Conservation (phyloP, 2,329 filamentous ascomycete genomes). For the Fusarium tanahbumbuense region DNA sequence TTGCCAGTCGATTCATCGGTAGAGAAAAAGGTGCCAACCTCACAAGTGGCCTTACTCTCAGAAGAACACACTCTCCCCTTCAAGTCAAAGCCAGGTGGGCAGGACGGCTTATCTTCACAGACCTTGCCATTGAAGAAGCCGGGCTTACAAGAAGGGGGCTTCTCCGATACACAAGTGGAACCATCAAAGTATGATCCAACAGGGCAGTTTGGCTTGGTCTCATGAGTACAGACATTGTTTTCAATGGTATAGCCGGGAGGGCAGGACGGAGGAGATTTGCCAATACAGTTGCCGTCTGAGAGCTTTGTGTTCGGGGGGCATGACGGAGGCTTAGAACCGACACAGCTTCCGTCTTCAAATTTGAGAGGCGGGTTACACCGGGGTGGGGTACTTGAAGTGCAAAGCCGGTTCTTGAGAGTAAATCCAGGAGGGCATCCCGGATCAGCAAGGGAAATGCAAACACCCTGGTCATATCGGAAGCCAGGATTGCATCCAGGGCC, state of each 20-base stretch:
- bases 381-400: constrained; percentile 11
- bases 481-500: background rate
- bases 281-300: constrained; percentile 3
- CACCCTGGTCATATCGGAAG: constrained; percentile 5
- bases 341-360: constrained; percentile 14
- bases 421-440: constrained; percentile 20
- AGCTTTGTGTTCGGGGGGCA: constrained; percentile 6
- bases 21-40: background rate
- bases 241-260: background rate
- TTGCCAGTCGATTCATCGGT: background rate
- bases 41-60: background rate
- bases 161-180: constrained; percentile 4
- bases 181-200: constrained; percentile 12
- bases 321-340: background rate
- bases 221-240: constrained; percentile 5
- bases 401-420: constrained; percentile 16
- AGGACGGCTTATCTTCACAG: constrained; percentile 21
- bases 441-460: background rate
- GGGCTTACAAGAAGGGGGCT: constrained; percentile 9
- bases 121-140: constrained; percentile 27
- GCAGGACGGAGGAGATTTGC: background rate
- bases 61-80: constrained; percentile 5
- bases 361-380: background rate
- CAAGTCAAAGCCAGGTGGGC: constrained; percentile 3
- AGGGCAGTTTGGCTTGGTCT: background rate